Base-by-base conservation (phyloP, 768 basidiomycete genomes). In the Russula brevipes region DNA sequence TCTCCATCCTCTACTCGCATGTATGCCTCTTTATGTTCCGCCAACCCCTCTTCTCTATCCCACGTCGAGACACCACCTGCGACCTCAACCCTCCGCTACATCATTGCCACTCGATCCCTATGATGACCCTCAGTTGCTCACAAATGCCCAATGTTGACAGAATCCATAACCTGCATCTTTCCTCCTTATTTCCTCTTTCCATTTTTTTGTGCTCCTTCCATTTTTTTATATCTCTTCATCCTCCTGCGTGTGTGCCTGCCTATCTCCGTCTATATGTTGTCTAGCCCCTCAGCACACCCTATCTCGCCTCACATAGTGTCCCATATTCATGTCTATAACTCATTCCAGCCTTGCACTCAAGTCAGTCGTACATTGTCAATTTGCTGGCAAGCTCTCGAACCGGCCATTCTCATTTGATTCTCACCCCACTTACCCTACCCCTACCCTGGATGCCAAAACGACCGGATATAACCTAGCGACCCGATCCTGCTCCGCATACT, bases 181-280 rank as follows among this genome's bases (percentile, higher is more conserved):
- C 53, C 39, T 49, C 63, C 14, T 53, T 42, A 54, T 55, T 50
- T 35, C 35, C 14, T 38, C n/a, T 14, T 47, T 49, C 35, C 47
- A 52, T 41, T 49, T 39, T 33, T 57, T 39, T 38, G 12, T 42
- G 6, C 41, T 19, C 36, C 24, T 24, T 24, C 24, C 24, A 24
- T 24, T 24, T 24, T 24, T 24, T 24, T 24, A 24, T 24, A 24
- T 24, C 31, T 56, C 31, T 56, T 44, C 9, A 56, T 10, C 17
- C 12, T 54, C 36, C 42, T 49, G 24, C 36, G 33, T 47, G 24
- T 44, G 42, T 50, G 39, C 51, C 54, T 44, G 41, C 33, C 30
- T 64, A 61, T 63, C 63, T 62, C 53, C 49, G 59, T 63, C 59
- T 52, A 49, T 50, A 52, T 45, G 54, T 36, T 55, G 63, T 64